Base-by-base conservation (phyloP, 2,329 filamentous ascomycete genomes). In the Ustulina deusta region DNA sequence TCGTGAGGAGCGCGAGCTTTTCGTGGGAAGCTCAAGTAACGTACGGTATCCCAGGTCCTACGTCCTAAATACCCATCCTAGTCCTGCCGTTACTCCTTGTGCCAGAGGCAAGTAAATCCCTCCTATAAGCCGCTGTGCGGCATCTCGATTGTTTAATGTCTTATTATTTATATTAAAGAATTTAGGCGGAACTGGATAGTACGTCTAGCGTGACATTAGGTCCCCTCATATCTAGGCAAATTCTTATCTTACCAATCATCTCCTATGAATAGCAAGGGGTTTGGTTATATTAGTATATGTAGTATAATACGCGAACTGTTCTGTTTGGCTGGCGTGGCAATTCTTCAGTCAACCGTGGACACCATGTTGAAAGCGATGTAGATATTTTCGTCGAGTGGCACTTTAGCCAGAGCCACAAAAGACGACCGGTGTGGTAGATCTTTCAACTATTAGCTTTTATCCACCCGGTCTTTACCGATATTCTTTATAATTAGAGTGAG, bases 11-110 rank as follows among this genome's bases (percentile, higher is more conserved):
- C 17, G 44, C 69, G 52, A 59, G 59, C 44, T 71, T 68, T 60
- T 32, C 22, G 51, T 61, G 49, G 40, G 58, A 73, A 67, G 42
- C 13, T 57, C 13, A n/a, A 61, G 44, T 22, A 61, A 40, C 46
- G 52, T 68, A 46, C 38, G 57, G 63, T 59, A 48, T 29, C 66
- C 44, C 22, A 69, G 70, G 54, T 42, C 51, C n/a, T 52, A 60
- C 48, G 46, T 66, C 68, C 61, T 73, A 74, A 71, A 74, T 75
- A 74, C 64, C 63, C 68, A 32, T 25, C 42, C 56, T 55, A 13
- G 54, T n/a, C n/a, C 6, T 56, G 34, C 49, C n/a, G 36, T 42
- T 9, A 17, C 6, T 25, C 38, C 38, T 44, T 15, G 36, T 11
- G 20, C n/a, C 13, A 4, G 22, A n/a, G 11, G 17, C n/a, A 29